Evolutionary conservation across 23 red algal genomes (phyloP), one percentile per base, ranked within the genome.

Genomic region (Chondrus crispus): DNA sequence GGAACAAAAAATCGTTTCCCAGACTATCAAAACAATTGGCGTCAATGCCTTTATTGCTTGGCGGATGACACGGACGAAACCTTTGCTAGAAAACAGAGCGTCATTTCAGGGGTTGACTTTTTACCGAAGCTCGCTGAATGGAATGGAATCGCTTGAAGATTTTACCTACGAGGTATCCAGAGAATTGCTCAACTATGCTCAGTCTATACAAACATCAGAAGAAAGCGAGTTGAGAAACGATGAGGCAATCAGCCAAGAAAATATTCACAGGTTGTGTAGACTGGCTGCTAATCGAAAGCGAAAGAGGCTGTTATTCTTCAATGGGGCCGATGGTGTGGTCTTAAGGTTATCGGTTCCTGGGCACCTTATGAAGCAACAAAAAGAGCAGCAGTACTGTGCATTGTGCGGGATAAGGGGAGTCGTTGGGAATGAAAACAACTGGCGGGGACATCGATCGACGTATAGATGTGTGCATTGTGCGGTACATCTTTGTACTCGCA

Each of bases 221-320:
- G n/a, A n/a, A n/a, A n/a, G n/a, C n/a, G n/a, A n/a, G n/a, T n/a
- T n/a, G n/a, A n/a, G n/a, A n/a, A n/a, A n/a, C n/a, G n/a, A n/a
- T n/a, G n/a, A n/a, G n/a, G n/a, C n/a, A n/a, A n/a, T n/a, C n/a
- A n/a, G n/a, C n/a, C n/a, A n/a, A n/a, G n/a, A n/a, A n/a, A n/a
- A n/a, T n/a, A n/a, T n/a, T n/a, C n/a, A n/a, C n/a, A n/a, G n/a
- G n/a, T 37, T 84, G 2, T 46, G 58, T 33, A 55, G 9, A 3
- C 7, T 84, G 3, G 80, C 80, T 35, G 19, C 46, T 63, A 36
- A 55, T 22, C 80, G 80, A 16, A 84, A 84, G 30, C 9, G 80
- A n/a, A 84, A 66, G 5, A 49, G 80, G 24, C 35, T 84, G 12
- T 5, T 5, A 13, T 84, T 84, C 36, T 84, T 84, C 57, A 84